Evolutionary conservation across 106 monocot species (phyloP), one percentile per base, ranked within the genome.

Genomic region (Dioscorea alata): DNA sequence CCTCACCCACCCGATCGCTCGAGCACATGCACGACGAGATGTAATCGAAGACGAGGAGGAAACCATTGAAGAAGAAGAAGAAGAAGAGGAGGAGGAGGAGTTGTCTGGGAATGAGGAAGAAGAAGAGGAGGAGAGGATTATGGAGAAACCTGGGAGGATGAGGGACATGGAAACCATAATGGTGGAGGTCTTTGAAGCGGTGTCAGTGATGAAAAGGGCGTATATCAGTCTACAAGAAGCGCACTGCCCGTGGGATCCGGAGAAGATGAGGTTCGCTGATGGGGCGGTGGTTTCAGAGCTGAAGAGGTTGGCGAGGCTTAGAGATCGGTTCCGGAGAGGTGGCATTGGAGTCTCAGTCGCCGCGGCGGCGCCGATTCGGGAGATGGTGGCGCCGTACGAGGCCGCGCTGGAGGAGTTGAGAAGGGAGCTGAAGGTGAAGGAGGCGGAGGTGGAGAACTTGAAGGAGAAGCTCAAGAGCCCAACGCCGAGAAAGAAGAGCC

Each of bases 161-260:
- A 67, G 65, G 62, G 80, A 81, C 24, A 77, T 75, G 78, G 89
- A 84, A 64, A 16, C 21, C 48, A 66, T 89, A 21, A 84, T 88
- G 80, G 66, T 61, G 65, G 82, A 97, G 74, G 89, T 89, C 13
- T 97, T 97, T 73, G 75, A 83, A 35, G 75, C 86, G 15, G 89
- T 89, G 25, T 78, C 92, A 12, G 79, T 74, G 2, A 68, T 85
- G 60, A 89, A 89, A 77, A 81, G 64, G 70, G 88, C 96, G 15
- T 97, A 97, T 67, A 79, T 76, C 5, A 49, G 76, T 49, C 80
- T 97, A 33, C 96, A 97, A 73, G 80, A 67, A 23, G 89, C 92
- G 18, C 96, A 92, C 70, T 76, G 70, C 65, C 96, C 96, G 2
- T 97, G 96, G 96, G 92, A 97, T 53, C 82, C 96, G 18, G 76